These are phyloP conservation scores for Magnusiomyces sp. DNA, from an alignment of 1,139 yeast genomes.

Conservation along the genomic window DNA sequence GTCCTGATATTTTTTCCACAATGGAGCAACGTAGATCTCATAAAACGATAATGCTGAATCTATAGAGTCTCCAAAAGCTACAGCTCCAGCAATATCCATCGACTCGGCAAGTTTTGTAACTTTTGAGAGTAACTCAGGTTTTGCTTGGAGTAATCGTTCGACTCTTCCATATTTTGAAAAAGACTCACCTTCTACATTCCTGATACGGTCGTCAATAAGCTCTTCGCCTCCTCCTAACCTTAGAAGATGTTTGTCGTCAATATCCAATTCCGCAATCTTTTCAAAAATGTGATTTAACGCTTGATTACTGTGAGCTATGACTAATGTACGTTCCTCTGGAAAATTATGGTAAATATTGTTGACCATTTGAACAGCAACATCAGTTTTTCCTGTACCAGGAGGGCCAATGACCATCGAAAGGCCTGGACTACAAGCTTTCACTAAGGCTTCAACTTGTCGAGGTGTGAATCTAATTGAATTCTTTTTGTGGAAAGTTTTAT, in stretches of 20 bases:
- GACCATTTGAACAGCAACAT: slow-evolving; percentile 25
- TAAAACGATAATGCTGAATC: slow-evolving; percentile 38
- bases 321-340: slow-evolving; percentile 31
- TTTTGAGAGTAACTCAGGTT: slow-evolving; percentile 23
- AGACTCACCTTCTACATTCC: slow-evolving; percentile 9
- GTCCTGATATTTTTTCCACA: slow-evolving; percentile 29
- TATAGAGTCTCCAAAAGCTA: slow-evolving; percentile 38
- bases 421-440: slow-evolving; percentile 23
- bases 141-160: slow-evolving; percentile 17
- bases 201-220: slow-evolving; percentile 3
- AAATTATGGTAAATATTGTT: slow-evolving; percentile 25
- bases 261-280: slow-evolving; percentile 18
- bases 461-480: slow-evolving; percentile 21
- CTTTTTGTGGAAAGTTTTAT: not conserved
- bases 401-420: slow-evolving; percentile 38
- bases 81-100: slow-evolving; percentile 36
- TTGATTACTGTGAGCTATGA: slow-evolving; percentile 29
- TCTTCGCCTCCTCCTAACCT: slow-evolving; percentile 23
- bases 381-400: slow-evolving; percentile 42
- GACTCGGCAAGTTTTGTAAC: slow-evolving; percentile 32
- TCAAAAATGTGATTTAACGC: slow-evolving; percentile 23
- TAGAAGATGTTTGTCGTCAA: slow-evolving; percentile 23
- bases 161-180: slow-evolving; percentile 22
- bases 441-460: slow-evolving; percentile 29
- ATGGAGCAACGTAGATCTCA: slow-evolving; percentile 27